These are phyloP conservation scores for Fusarium dlaminii DNA, from an alignment of 2,329 filamentous ascomycete genomes.

Conservation along the genomic window DNA sequence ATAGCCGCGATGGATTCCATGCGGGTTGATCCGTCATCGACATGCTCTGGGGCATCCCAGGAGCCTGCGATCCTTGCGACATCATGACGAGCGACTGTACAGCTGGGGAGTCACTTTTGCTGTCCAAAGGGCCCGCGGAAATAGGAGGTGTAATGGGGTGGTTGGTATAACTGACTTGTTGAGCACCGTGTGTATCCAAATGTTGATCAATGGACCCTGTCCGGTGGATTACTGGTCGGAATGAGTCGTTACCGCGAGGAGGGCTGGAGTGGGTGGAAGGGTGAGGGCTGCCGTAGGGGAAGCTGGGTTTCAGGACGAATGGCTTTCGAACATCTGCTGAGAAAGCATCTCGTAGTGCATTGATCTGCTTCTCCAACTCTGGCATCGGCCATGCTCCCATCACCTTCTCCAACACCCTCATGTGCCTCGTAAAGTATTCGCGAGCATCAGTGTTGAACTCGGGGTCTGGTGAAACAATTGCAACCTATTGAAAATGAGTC, in stretches of 20 bases:
- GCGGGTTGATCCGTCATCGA: slow-evolving; percentile 69
- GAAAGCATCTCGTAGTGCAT: slow-evolving; percentile 89
- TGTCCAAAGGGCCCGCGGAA: slow-evolving; percentile 75
- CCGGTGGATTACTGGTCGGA: slow-evolving; percentile 57
- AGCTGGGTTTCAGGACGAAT: slow-evolving; percentile 88
- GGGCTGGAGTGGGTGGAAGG: slow-evolving; percentile 71
- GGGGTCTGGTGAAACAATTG: slow-evolving; percentile 91
- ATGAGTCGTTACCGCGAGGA: slow-evolving; percentile 61
- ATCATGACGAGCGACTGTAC: slow-evolving; percentile 78
- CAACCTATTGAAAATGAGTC: slow-evolving; percentile 67
- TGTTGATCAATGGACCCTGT: slow-evolving; percentile 63
- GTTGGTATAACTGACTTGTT: slow-evolving; percentile 72
- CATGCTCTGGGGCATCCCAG: slow-evolving; percentile 63
- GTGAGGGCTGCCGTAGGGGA: slow-evolving; percentile 85
- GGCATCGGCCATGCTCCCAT: slow-evolving; percentile 86
- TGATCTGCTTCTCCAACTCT: slow-evolving; percentile 89
- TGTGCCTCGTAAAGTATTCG: slow-evolving; percentile 91
- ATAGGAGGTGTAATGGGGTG: slow-evolving; percentile 85
- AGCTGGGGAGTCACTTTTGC: slow-evolving; percentile 80
- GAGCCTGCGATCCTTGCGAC: slow-evolving; percentile 66
- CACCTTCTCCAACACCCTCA: slow-evolving; percentile 90
- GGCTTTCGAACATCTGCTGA: slow-evolving; percentile 85
- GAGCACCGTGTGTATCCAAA: slow-evolving; percentile 62
- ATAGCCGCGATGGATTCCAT: slow-evolving; percentile 90
- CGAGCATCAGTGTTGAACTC: slow-evolving; percentile 85